A percentile compares a stretch with the other conserved stretches of the same genome.
Evolutionary conservation across 2,329 filamentous ascomycete genomes (phyloP).

Genomic region (Macrophomina phaseolina): DNA sequence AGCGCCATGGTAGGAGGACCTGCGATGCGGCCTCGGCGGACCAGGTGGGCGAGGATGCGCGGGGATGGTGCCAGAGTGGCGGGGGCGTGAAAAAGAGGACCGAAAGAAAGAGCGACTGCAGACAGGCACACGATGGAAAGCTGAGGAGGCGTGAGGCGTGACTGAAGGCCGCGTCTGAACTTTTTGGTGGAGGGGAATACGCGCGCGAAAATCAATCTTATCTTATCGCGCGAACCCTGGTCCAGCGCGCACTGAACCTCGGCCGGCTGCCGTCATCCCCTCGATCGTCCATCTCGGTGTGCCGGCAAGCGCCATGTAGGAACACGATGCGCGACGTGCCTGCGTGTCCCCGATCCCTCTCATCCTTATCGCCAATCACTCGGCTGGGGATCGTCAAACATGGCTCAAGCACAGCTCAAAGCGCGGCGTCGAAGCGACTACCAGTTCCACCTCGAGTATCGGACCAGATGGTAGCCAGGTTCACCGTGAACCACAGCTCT

Average conservation of each 20-base stretch:
- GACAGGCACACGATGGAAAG: too few relatives aligned
- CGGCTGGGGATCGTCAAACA: background rate
- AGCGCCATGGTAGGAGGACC: constrained; percentile 51
- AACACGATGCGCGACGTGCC: background rate
- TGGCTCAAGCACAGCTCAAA: constrained; percentile 51
- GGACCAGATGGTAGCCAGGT: constrained; percentile 78
- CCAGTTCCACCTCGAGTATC: constrained; percentile 77
- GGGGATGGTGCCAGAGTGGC: constrained; percentile 56
- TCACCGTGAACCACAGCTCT: background rate
- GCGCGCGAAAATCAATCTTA: constrained; percentile 16
- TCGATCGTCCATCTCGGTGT: background rate
- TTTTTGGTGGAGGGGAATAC: constrained; percentile 16
- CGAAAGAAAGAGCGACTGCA: background rate
- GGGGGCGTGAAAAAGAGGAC: background rate
- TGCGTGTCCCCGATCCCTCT: background rate
- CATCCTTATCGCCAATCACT: too few relatives aligned
- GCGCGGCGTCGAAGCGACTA: constrained; percentile 74
- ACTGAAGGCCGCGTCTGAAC: background rate
- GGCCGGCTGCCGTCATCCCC: background rate
- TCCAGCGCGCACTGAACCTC: background rate
- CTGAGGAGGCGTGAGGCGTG: background rate
- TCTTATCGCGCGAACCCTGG: constrained; percentile 7
- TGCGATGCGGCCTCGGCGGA: constrained; percentile 52
- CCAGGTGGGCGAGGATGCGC: constrained; percentile 58
- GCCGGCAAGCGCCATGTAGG: background rate